Conservation (phyloP, 2,329 filamentous ascomycete genomes). For the Coniochaeta sp. region DNA sequence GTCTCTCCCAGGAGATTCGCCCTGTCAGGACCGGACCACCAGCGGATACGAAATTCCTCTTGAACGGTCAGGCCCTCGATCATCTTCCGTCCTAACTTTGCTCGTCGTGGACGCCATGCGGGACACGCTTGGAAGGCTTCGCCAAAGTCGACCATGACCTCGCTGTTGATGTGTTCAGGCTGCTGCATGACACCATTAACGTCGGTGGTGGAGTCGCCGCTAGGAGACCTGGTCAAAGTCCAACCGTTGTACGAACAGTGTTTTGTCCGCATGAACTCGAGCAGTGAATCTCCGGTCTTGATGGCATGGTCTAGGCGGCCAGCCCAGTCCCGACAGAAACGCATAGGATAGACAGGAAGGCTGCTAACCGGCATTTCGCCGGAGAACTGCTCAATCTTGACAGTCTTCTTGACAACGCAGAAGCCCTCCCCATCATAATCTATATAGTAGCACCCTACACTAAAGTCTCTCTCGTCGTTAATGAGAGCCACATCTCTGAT, state of each 20-base stretch:
- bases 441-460: conserved; percentile 5
- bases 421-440: conserved; percentile 5
- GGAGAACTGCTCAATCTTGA: conserved; percentile 4
- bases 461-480: conserved; percentile 1
- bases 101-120: conserved; percentile 2
- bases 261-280: conserved; percentile 2
- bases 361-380: conserved; percentile 2
- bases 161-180: conserved; percentile 8
- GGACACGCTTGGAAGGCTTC: conserved; percentile 8
- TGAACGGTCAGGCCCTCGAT: background rate
- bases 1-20: conserved; percentile 4
- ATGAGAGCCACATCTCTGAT: background rate
- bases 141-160: conserved; percentile 9
- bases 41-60: conserved; percentile 6
- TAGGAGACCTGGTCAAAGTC: conserved; percentile 3
- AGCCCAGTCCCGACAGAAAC: conserved; percentile 1
- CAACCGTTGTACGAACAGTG: conserved; percentile 5
- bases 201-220: conserved; percentile 1
- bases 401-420: conserved; percentile 3
- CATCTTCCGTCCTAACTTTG: background rate
- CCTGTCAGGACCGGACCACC: conserved; percentile 5
- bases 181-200: conserved; percentile 1
- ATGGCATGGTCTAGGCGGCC: background rate
- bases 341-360: conserved; percentile 4
- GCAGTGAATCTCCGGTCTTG: background rate